Evolutionary conservation across 805 yeast genomes (phyloP).

Genomic region (Candida boleticola): DNA sequence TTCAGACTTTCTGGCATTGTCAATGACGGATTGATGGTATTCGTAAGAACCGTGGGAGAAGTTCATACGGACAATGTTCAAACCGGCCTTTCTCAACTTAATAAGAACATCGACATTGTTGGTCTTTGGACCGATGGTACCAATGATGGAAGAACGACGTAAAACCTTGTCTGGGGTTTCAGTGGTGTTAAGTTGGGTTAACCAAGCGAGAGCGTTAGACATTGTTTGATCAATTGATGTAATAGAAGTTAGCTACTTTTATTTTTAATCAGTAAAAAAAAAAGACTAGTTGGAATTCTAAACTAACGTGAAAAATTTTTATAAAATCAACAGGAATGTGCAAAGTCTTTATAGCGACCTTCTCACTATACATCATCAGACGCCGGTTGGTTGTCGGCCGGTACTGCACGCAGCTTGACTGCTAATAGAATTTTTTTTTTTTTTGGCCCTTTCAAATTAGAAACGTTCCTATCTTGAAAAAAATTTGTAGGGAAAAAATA

Average conservation of each 20-base stretch:
- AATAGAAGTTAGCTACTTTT: background rate
- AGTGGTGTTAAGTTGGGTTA: constrained; percentile 70
- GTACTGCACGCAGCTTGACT: constrained; percentile 6
- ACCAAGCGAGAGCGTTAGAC: constrained; percentile 68
- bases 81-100: constrained; percentile 92
- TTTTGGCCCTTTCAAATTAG: too few species aligned
- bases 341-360: background rate
- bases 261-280: too few species aligned
- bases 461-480: too few species aligned
- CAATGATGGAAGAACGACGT: constrained; percentile 96
- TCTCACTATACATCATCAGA: constrained; percentile 2
- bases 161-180: constrained; percentile 73
- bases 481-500: too few species aligned
- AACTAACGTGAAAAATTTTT: background rate
- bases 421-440: too few species aligned
- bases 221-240: constrained; percentile 16
- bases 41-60: constrained; percentile 98
- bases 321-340: background rate
- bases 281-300: background rate
- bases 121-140: constrained; percentile 99
- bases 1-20: constrained; percentile 94
- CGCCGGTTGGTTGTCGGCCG: constrained; percentile 8
- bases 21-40: constrained; percentile 95
- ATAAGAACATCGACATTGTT: constrained; percentile 82
- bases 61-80: constrained; percentile 98